Conservation (phyloP, 2,329 filamentous ascomycete genomes). For the Penicillium sclerotigenum region DNA sequence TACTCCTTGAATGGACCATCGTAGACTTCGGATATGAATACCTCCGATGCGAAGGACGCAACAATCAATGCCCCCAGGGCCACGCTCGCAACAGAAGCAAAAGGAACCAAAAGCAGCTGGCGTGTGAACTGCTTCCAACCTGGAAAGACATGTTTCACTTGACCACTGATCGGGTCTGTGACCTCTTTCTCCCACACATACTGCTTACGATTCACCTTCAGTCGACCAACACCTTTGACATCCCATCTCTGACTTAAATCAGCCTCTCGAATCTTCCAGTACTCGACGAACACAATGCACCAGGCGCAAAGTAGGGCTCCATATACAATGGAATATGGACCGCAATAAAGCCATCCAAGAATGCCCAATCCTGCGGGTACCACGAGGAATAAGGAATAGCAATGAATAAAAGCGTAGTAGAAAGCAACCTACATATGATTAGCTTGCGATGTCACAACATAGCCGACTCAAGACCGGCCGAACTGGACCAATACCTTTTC, state of each 20-base stretch:
- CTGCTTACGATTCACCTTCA: slow-evolving; percentile 72
- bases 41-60: slow-evolving; percentile 84
- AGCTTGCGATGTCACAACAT: background rate
- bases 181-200: slow-evolving; percentile 76
- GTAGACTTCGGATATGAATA: slow-evolving; percentile 94
- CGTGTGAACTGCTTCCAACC: slow-evolving; percentile 69
- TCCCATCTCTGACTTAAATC: slow-evolving; percentile 87
- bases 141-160: slow-evolving; percentile 72
- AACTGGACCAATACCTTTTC: slow-evolving; percentile 52
- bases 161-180: slow-evolving; percentile 77
- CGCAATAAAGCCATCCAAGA: slow-evolving; percentile 74
- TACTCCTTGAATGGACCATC: slow-evolving; percentile 81
- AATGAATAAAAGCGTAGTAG: slow-evolving; percentile 92
- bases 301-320: slow-evolving; percentile 77
- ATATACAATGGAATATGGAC: slow-evolving; percentile 78
- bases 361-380: slow-evolving; percentile 77
- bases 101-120: slow-evolving; percentile 79
- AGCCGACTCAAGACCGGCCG: background rate
- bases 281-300: slow-evolving; percentile 87
- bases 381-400: slow-evolving; percentile 82
- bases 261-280: slow-evolving; percentile 90
- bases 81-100: slow-evolving; percentile 69
- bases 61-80: slow-evolving; percentile 79
- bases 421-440: slow-evolving; percentile 65
- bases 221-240: slow-evolving; percentile 75